Evolutionary conservation across 768 basidiomycete species (phyloP).

Genomic region (Trametes elegans): DNA sequence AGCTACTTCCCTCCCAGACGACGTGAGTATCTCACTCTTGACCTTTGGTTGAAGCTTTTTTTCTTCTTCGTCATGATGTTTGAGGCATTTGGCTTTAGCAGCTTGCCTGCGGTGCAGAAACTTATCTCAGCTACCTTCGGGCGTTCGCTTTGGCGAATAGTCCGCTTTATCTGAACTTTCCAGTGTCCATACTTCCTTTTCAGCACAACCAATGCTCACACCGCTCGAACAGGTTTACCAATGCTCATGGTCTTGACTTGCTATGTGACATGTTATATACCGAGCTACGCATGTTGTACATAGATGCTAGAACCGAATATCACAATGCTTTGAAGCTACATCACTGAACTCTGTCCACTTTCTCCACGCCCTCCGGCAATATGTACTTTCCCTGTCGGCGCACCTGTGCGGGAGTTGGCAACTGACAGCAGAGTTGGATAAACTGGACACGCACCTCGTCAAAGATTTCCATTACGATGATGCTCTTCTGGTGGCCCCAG

Average conservation of each 20-base stretch:
- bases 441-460: constrained; percentile 59
- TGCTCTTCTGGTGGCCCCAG: constrained; percentile 79
- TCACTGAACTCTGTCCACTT: constrained; percentile 21
- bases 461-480: constrained; percentile 80
- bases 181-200: not conserved
- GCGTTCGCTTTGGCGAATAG: constrained; percentile 42
- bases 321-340: not conserved
- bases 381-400: constrained; percentile 65
- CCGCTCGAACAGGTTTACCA: too few species aligned
- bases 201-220: too few species aligned
- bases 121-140: constrained; percentile 90
- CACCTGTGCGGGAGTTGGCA: constrained; percentile 39
- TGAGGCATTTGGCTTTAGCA: constrained; percentile 96
- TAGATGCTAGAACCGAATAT: not conserved
- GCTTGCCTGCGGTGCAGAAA: constrained; percentile 74
- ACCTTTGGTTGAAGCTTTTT: not conserved
- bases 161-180: constrained; percentile 49
- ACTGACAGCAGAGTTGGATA: constrained; percentile 1
- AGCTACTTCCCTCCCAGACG: not conserved
- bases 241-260: too few species aligned
- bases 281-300: not conserved
- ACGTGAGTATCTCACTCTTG: constrained; percentile 26
- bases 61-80: constrained; percentile 57
- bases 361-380: constrained; percentile 62
- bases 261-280: not conserved